Conservation (phyloP, 2,329 filamentous ascomycete species). For the Pyricularia sp. region DNA sequence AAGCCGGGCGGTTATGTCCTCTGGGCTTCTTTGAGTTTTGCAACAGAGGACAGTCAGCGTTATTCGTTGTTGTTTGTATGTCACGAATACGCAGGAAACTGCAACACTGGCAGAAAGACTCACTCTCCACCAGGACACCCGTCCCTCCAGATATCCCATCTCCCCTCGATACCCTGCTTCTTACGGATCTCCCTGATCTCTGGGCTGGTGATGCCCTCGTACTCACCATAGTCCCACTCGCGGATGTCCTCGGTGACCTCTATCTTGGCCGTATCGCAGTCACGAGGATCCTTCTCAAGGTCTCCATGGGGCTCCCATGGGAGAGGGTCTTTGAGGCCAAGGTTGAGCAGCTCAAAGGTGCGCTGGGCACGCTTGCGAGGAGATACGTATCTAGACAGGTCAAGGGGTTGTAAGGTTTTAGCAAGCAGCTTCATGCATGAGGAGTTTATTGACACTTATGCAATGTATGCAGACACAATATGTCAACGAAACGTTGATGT, state of each 20-base stretch:
- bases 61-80: neutral
- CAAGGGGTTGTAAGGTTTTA: neutral
- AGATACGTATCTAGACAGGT: slow-evolving; percentile 60
- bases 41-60: neutral
- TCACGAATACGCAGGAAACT: neutral
- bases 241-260: slow-evolving; percentile 64
- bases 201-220: slow-evolving; percentile 68
- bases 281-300: slow-evolving; percentile 22
- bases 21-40: slow-evolving; percentile 40
- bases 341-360: slow-evolving; percentile 79
- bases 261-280: slow-evolving; percentile 47
- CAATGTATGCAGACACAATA: neutral
- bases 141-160: slow-evolving; percentile 86
- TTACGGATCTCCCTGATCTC: slow-evolving; percentile 54
- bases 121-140: slow-evolving; percentile 80
- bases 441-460: neutral
- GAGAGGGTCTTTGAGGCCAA: slow-evolving; percentile 58
- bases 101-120: slow-evolving; percentile 16
- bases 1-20: slow-evolving; percentile 62
- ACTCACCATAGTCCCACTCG: slow-evolving; percentile 84
- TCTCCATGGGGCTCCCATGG: slow-evolving; percentile 56
- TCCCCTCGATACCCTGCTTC: slow-evolving; percentile 44
- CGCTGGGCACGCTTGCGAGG: slow-evolving; percentile 75
- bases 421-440: neutral
- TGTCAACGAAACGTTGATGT: neutral